Evolutionary conservation across 495 filamentous ascomycete genomes (phyloP).

Genomic region (Trichoderma gamsii): DNA sequence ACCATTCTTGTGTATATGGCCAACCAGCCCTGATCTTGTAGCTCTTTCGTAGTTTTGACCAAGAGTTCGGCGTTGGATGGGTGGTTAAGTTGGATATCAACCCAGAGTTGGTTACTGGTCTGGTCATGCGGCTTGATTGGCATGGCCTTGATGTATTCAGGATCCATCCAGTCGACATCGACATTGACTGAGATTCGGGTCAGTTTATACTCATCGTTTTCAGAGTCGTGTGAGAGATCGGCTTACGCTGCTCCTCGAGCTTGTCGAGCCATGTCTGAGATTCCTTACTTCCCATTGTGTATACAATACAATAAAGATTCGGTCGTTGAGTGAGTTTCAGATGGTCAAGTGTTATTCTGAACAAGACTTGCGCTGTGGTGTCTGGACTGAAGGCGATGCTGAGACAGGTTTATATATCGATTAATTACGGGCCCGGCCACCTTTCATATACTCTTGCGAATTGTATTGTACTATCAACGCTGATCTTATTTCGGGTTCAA

Average conservation of each 20-base stretch:
- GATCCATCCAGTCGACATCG: constrained; percentile 41
- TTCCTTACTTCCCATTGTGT: constrained; percentile 14
- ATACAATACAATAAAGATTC: background rate
- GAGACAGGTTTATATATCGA: background rate
- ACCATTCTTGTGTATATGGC: constrained; percentile 38
- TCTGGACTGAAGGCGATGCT: background rate
- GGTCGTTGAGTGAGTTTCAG: background rate
- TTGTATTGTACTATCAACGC: background rate
- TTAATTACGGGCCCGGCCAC: background rate
- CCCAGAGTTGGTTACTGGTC: constrained; percentile 42
- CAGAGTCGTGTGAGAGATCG: background rate
- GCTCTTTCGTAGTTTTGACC: constrained; percentile 29
- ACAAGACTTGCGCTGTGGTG: background rate
- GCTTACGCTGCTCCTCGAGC: constrained; percentile 25
- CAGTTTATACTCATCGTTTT: constrained; percentile 5
- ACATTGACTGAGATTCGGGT: constrained; percentile 29
- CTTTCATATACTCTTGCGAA: background rate
- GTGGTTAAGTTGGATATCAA: constrained; percentile 34
- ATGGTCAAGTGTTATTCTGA: background rate
- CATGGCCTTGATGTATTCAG: constrained; percentile 25
- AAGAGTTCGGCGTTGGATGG: constrained; percentile 34
- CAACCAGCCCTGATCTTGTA: constrained; percentile 36
- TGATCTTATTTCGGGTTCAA: background rate
- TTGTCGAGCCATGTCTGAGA: constrained; percentile 24
- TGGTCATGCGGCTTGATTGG: constrained; percentile 30